These are phyloP conservation scores for Eucalyptus cloeziana DNA, from an alignment of 345 rosid genomes.

Conservation along the genomic window DNA sequence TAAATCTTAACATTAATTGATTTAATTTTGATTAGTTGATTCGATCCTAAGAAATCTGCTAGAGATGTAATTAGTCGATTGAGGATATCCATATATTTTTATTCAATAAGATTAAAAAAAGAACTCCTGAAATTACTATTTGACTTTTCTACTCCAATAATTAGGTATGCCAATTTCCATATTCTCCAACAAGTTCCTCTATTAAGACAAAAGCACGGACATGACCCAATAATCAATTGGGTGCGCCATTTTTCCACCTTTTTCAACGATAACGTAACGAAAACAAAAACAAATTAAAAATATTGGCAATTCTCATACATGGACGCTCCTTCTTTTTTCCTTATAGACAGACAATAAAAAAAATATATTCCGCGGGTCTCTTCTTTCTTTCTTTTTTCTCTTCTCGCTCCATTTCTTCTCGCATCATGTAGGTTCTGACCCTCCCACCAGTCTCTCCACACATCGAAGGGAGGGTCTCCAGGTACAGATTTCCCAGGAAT, in stretches of 20 bases:
- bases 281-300: background rate
- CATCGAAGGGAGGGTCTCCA: background rate
- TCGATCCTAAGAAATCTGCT: too few species aligned
- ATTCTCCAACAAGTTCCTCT: background rate
- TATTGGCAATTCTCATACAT: too few species aligned
- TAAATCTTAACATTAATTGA: too few species aligned
- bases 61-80: too few species aligned
- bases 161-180: background rate
- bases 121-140: too few species aligned
- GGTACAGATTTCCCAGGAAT: background rate
- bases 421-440: background rate
- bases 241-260: background rate
- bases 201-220: background rate
- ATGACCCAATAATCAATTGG: background rate
- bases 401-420: background rate
- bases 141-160: background rate
- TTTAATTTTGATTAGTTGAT: too few species aligned
- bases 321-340: background rate
- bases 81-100: too few species aligned
- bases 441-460: background rate
- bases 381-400: too few species aligned
- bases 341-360: too few species aligned
- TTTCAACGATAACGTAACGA: background rate
- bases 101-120: too few species aligned
- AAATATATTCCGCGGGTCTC: too few species aligned